Conservation (phyloP, 2,329 filamentous ascomycete species). For the Pestalotiopsis sp. region DNA sequence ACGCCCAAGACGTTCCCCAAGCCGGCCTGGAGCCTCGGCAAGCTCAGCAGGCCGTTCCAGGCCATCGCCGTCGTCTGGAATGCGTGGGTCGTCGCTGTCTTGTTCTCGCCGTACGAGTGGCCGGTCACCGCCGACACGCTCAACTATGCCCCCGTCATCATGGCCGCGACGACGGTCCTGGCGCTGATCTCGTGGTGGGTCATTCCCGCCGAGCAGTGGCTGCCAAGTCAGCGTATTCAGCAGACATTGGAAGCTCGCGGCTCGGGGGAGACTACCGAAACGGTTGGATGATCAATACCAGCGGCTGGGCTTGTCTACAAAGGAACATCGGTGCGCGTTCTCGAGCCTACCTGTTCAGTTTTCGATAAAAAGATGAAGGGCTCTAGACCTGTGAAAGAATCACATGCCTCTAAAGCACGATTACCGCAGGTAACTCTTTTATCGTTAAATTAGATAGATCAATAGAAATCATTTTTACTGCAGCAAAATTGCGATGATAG, state of each 20-base stretch:
- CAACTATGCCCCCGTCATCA: constrained; percentile 55
- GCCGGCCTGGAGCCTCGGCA: constrained; percentile 47
- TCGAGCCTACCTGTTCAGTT: neutral
- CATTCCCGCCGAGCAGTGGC: constrained; percentile 48
- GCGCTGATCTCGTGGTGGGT: constrained; percentile 49
- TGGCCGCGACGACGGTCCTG: constrained; percentile 50
- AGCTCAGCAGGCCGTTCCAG: constrained; percentile 47
- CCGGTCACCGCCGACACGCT: constrained; percentile 44
- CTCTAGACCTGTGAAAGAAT: too few relatives aligned
- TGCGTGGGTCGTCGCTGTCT: constrained; percentile 49
- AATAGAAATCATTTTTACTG: too few relatives aligned
- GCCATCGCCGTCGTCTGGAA: constrained; percentile 51
- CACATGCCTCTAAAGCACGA: too few relatives aligned
- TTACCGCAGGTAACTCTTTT: too few relatives aligned
- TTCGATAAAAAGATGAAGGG: neutral
- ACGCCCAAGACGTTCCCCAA: constrained; percentile 50
- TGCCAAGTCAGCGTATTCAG: constrained; percentile 45
- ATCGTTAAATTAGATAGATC: too few relatives aligned
- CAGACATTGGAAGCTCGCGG: constrained; percentile 31
- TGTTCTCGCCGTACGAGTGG: constrained; percentile 48
- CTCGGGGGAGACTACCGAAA: neutral
- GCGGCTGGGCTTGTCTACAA: too few relatives aligned
- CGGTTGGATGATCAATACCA: neutral
- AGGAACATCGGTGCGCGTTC: neutral
- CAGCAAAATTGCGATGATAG: too few relatives aligned